These are phyloP conservation scores for Alternaria sp. DNA, from an alignment of 2,329 filamentous ascomycete species.

Conservation along the genomic window DNA sequence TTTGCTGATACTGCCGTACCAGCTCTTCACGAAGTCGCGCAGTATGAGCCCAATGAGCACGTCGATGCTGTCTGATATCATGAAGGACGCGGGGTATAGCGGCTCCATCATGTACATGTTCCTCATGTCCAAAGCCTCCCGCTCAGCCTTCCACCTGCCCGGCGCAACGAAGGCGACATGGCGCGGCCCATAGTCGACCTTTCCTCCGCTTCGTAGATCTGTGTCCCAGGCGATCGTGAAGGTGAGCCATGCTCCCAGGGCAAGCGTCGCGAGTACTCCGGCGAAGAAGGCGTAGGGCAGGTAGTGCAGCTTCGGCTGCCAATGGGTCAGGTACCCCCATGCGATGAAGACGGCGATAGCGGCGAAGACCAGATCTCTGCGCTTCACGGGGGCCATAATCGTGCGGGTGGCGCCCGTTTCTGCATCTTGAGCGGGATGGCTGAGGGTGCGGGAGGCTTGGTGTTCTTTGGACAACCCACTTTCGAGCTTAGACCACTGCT, in stretches of 20 bases:
- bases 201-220: constrained; percentile 50
- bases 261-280: constrained; percentile 65
- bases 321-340: constrained; percentile 86
- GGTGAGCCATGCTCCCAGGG: constrained; percentile 64
- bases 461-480: constrained; percentile 21
- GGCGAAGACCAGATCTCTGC: constrained; percentile 71
- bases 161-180: constrained; percentile 66
- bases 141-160: constrained; percentile 73
- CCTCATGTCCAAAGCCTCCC: constrained; percentile 67
- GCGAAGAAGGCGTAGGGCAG: constrained; percentile 81
- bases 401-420: constrained; percentile 45
- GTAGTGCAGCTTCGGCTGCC: constrained; percentile 82
- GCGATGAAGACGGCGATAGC: constrained; percentile 76
- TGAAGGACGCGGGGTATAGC: constrained; percentile 76
- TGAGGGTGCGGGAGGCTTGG: constrained; percentile 21
- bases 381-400: constrained; percentile 76
- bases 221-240: constrained; percentile 61
- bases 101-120: constrained; percentile 70
- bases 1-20: constrained; percentile 86
- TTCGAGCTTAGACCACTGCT: constrained; percentile 23
- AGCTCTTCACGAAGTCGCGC: constrained; percentile 84
- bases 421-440: constrained; percentile 42
- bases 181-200: constrained; percentile 49
- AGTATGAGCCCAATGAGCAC: constrained; percentile 76
- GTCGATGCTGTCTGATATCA: constrained; percentile 81